Evolutionary conservation across 2,329 filamentous ascomycete species (phyloP), one percentile per base, ranked within the genome.

Genomic region (Trematosphaeria pertusa): DNA sequence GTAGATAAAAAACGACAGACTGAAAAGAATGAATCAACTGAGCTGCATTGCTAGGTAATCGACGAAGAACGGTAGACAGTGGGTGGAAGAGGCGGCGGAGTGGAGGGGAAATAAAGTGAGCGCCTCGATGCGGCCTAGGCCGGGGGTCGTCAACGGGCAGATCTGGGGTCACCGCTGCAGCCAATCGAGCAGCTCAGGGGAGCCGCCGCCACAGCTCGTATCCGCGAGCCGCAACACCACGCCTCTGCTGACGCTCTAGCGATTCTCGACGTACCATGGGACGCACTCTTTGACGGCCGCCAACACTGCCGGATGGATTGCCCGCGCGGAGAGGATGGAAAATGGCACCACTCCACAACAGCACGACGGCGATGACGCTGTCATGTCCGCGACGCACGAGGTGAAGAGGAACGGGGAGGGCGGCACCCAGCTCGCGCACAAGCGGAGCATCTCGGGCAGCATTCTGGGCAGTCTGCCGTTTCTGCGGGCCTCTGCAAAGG

Each of bases 401-500:
- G 38, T 43, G 50, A 58, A 51, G 43, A 35, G 38, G 15, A 41
- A 17, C 33, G 45, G 34, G 15, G 36, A 50, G 20, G 47, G 43
- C 9, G 39, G 36, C 11, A 37, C 37, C 33, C 36, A 30, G 28
- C 44, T 40, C 34, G 50, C 50, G 19, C 56, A 83, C 68, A 77
- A 75, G 63, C 77, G 83, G 65, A 84, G 74, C 59, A 72, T 82
- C 39, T 87, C 85, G 19, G 84, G 84, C 24, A 83, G 84, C 48
- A 76, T 92, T 33, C 75, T 93, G 21, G 86, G 87, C 31, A 83
- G 81, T 54, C 77, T 93, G 42, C 83, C 86, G 31, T 90, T 92
- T 66, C 74, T 92, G 53, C 83, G 85, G 36, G 70, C 73, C 44
- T 71, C 70, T 48, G 59, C 73, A 73, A 52, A 73, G 58, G 59